Evolutionary conservation across 2,329 filamentous ascomycete genomes (phyloP), one percentile per base, ranked within the genome.

Genomic region (Blumeria graminis): DNA sequence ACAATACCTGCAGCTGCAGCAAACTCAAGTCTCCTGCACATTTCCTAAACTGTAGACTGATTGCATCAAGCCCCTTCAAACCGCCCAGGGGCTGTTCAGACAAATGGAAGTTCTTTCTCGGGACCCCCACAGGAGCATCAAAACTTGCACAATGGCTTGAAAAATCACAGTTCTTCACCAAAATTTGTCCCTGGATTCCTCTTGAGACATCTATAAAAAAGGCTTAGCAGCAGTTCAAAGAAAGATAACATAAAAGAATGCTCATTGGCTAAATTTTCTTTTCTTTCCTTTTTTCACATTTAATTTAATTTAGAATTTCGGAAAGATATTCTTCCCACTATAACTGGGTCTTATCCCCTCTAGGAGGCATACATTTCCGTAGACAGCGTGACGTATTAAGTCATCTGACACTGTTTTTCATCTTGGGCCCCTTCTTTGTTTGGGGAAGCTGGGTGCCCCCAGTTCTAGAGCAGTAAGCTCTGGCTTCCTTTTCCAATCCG

Each of bases 131-230:
- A 14, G 52, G 52, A 32, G 36, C 36, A 8, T 41, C 52, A 32
- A 55, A 55, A 43, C 52, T 55, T 28, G 36, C 18, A 55, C 36
- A 55, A 33, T 55, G 52, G 36, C 34, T 55, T 8, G 35, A 55
- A 9, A 39, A 55, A 41, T 38, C 52, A 33, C 41, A 55, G 33
- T 55, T 55, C 36, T 55, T 43, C 22, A 28, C 52, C 16, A 28
- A 33, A 55, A 55, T 41, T 28, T 55, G 36, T 33, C 52, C 52
- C 9, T 14, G 36, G 33, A 41, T 18, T 8, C 35, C 35, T 32
- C 35, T 35, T 14, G 36, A 55, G 3, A 32, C 36, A 28, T 28
- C 35, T 34, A 38, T 35, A 22, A 41, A 18, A 1, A 16, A 18
- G 22, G 32, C 11, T 22, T 41, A 55, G 6, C 34, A 55, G 22